phyloP scores from a whole-genome alignment of 164 flowering plant genomes.

The Vitis labrusca region DNA sequence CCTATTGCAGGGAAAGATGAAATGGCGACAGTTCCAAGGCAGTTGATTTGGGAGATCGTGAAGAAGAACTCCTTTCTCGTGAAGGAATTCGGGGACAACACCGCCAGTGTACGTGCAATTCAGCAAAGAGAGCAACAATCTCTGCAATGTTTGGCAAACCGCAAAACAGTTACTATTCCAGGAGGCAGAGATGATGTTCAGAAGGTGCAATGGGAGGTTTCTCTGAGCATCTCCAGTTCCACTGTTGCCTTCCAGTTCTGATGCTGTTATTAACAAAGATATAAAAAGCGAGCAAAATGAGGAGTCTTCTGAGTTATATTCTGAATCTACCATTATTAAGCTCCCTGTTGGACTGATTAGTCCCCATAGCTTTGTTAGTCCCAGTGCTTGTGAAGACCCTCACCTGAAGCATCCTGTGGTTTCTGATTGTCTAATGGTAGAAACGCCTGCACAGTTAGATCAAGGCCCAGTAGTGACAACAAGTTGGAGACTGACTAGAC shows the following conservation, averaged over 20 bases:
- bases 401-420: too few species aligned
- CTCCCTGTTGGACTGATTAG: too few species aligned
- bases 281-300: background rate
- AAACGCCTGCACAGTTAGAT: too few species aligned
- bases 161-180: too few species aligned
- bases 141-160: slow-evolving; percentile 45
- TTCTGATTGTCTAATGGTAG: too few species aligned
- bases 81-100: slow-evolving; percentile 80
- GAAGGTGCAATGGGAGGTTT: slow-evolving; percentile 81
- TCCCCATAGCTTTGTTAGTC: too few species aligned
- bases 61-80: slow-evolving; percentile 83
- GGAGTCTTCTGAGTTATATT: slow-evolving; percentile 2
- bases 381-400: too few species aligned
- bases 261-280: slow-evolving; percentile 7
- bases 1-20: background rate
- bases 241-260: slow-evolving; percentile 16
- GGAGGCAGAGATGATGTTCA: slow-evolving; percentile 70
- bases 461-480: too few species aligned
- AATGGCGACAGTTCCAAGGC: slow-evolving; percentile 85
- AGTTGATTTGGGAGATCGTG: slow-evolving; percentile 91
- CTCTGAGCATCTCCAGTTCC: slow-evolving; percentile 17
- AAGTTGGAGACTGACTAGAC: too few species aligned
- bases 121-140: slow-evolving; percentile 86
- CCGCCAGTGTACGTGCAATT: slow-evolving; percentile 59
- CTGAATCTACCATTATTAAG: too few species aligned